Evolutionary conservation across 2,329 filamentous ascomycete genomes (phyloP), one percentile per base, ranked within the genome.

Genomic region (Trichoderma sp.): DNA sequence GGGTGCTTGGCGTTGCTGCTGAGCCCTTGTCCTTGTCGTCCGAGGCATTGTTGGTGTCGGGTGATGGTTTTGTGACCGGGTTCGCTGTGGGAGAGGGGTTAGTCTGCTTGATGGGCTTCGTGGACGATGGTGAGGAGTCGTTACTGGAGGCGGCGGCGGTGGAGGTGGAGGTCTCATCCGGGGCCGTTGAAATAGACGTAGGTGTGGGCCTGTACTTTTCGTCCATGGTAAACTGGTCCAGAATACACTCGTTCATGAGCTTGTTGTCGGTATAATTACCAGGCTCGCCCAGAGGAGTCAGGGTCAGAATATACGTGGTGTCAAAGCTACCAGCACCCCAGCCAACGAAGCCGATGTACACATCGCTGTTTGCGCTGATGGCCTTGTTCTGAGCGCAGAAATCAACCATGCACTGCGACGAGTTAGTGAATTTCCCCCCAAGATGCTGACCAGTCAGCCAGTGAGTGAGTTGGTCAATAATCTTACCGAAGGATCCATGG

Each of bases 321-420:
- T 80, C 78, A 74, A 86, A 85, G 74, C 81, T 83, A 9, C 84
- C 84, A 8, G 84, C 84, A 9, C 79, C 83, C 84, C 85, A 86
- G 66, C 77, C 83, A 11, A 86, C 82, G 57, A 86, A 81, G 11
- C 85, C 85, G 11, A 82, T 75, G 73, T 84, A 84, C 26, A 86
- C 84, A 67, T 86, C 85, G 1, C 82, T 79, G 74, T 86, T 86
- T 12, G 80, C 73, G 74, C 81, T 81, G 76, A 86, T 84, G 72
- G 84, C 83, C 32, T 80, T 76, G 75, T 85, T 86, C 53, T 86
- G 85, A 18, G 81, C 78, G 73, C 84, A 86, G 74, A 86, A 86
- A 14, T 76, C 78, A 2, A 78, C 77, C 72, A 85, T 76, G 73
- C 85, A 86, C 78, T 84, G 24, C 2, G 24, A 9, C 2, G 11